Conservation (phyloP, 1,139 yeast species). For the Sugiyamaella grinbergsii region DNA sequence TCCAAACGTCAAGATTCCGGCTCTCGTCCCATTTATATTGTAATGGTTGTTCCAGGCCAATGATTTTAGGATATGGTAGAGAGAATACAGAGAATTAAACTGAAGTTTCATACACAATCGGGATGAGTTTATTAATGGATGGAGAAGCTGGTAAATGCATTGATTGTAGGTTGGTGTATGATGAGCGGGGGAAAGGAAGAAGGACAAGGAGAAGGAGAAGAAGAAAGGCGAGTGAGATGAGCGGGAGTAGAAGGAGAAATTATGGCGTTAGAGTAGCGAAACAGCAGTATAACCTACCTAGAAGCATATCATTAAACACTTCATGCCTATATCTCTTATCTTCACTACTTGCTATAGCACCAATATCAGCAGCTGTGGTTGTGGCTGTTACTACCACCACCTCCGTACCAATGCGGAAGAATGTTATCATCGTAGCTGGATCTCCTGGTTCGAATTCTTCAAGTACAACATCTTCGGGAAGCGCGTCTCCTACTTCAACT, state of each 20-base stretch:
- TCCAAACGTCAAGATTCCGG: too few species aligned
- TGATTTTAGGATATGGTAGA: background rate
- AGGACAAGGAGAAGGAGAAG: background rate
- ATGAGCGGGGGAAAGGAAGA: background rate
- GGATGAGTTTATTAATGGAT: background rate
- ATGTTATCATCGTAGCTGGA: conserved; percentile 18
- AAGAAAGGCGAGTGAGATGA: background rate
- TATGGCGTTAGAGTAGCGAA: too few species aligned
- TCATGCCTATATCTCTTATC: background rate
- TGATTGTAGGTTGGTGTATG: background rate
- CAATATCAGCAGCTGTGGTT: background rate
- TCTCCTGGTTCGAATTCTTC: conserved; percentile 7
- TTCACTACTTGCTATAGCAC: background rate
- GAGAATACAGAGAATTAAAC: background rate
- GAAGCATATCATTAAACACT: background rate
- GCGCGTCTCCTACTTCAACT: conserved; percentile 7
- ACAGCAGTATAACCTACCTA: too few species aligned
- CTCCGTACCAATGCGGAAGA: conserved; percentile 1
- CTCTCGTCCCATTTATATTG: too few species aligned
- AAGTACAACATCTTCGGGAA: conserved; percentile 6
- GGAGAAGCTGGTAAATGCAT: background rate
- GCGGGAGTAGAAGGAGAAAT: background rate
- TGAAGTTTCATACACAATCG: background rate
- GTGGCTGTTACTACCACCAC: background rate
- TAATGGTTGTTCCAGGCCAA: too few species aligned